Evolutionary conservation across 805 yeast genomes (phyloP).

Genomic region (Yueomyces sinensis): DNA sequence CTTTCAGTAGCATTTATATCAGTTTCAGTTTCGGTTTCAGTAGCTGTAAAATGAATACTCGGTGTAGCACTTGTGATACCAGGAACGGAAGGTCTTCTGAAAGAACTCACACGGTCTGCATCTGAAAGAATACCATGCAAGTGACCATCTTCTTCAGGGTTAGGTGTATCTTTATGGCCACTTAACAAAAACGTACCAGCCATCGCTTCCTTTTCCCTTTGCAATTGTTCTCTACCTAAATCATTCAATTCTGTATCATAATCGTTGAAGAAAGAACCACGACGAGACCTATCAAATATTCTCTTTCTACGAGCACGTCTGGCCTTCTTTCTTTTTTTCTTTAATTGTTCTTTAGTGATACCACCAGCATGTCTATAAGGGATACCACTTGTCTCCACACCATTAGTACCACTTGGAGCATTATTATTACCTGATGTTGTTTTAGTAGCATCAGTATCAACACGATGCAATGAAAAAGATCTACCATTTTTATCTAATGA

Average conservation of each 20-base stretch:
- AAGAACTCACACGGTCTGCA: too few relatives aligned
- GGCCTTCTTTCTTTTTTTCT: constrained; percentile 23
- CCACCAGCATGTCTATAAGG: constrained; percentile 68
- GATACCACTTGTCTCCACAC: constrained; percentile 47
- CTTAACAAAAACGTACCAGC: constrained; percentile 30
- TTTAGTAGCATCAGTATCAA: constrained; percentile 48
- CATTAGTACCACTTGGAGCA: not conserved
- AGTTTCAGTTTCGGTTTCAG: constrained; percentile 1
- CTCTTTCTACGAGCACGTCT: constrained; percentile 11
- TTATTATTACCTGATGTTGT: constrained; percentile 2
- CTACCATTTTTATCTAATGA: constrained; percentile 54
- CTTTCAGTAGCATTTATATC: not conserved
- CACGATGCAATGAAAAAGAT: constrained; percentile 68
- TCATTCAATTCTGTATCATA: constrained; percentile 19
- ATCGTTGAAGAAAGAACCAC: constrained; percentile 8
- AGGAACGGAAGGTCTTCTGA: not conserved
- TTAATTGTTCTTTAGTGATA: constrained; percentile 21
- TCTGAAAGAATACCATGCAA: too few relatives aligned
- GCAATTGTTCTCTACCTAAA: constrained; percentile 24
- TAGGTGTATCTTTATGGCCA: not conserved
- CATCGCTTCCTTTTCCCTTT: constrained; percentile 30
- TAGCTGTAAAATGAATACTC: not conserved
- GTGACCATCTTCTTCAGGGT: too few relatives aligned
- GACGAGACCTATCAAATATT: constrained; percentile 6
- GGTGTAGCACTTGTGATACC: not conserved